Base-by-base conservation (phyloP, 257 asterid species). In the Cinchona pubescens region DNA sequence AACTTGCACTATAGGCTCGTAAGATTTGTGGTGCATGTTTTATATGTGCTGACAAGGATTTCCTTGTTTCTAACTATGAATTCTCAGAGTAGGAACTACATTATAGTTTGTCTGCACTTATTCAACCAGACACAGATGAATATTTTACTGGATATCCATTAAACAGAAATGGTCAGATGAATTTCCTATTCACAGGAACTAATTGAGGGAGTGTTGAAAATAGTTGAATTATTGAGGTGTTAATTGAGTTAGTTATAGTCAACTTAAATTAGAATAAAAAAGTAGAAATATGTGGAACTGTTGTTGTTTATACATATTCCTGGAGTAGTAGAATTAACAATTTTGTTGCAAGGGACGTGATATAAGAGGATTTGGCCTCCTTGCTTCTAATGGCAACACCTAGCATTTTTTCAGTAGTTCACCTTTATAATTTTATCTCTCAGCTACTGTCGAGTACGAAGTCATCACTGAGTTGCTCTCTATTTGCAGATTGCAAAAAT, bases 401-500 rank as follows among this genome's bases (percentile, higher is more conserved):
- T 62, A 61, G 43, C 25, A 29, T 60, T 55, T 40, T 48, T 30
- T 62, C 8, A 18, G 56, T 27, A 43, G 9, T 67, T 40, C 7
- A 61, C 25, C n/a, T 12, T 25, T 35, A 4, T n/a, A 35, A 1
- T 9, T 25, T 25, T 0, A 42, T 71, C 46, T 34, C n/a, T 19
- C 34, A n/a, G 76, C 8, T 38, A 18, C 38, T 56, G 8, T 25
- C 6, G 21, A 7, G 25, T 38, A 63, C 8, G 9, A 35, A 64
- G 37, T 75, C 70, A 42, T 64, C 27, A 71, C 14, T 18, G 23
- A 4, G 35, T 23, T 69, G 63, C 66, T 78, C 35, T 46, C 51
- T 79, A 2, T 77, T 69, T 65, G 75, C 96, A 94, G 99, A 74
- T 95, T 73, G 91, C 94, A 38, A 87, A 90, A 77, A 79, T 91